Evolutionary conservation across 2,329 filamentous ascomycete species (phyloP), one percentile per base, ranked within the genome.

Genomic region (Xylaria sp.): DNA sequence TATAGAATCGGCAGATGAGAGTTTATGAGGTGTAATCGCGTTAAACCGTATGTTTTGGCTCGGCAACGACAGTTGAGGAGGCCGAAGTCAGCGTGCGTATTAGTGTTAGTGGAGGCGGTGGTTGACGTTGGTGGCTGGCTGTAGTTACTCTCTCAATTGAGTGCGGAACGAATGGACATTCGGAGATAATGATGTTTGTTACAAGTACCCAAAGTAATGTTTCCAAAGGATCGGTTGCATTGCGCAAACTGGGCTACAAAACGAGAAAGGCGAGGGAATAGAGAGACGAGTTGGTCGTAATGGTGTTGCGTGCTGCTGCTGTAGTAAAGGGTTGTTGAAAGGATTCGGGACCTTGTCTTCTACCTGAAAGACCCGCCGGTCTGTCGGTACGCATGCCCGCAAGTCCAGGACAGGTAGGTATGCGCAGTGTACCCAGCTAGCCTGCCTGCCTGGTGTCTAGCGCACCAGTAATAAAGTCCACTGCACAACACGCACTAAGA

Each of bases 271-370:
- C 32, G 39, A 56, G 19, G 53, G 30, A 14, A 24, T 39, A 54
- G 50, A 51, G 12, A 42, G 50, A 45, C 48, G n/a, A 64, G 55
- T 61, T 61, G 68, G 58, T 32, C 4, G 53, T 61, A 67, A 62
- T 64, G 53, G 60, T 48, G 62, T 64, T 61, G 61, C 34, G 57
- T 48, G 34, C 39, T 50, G 56, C 45, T 58, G 64, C 19, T 34
- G 63, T 62, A 57, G 61, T 63, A 64, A 65, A 69, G 68, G 64
- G 64, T 47, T 1, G 61, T 63, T 61, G 62, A 69, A 71, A 73
- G 71, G 71, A 73, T 72, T 65, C 70, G 58, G 64, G 67, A 51
- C 70, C 71, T 62, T 69, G 71, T 72, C 64, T 19, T 54, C 39
- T 53, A 53, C 24, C 24, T 53, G 14, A 58, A 55, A 39, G 57